Conservation (phyloP, 2,329 filamentous ascomycete genomes). For the Sporothrix pseudoabietina region DNA sequence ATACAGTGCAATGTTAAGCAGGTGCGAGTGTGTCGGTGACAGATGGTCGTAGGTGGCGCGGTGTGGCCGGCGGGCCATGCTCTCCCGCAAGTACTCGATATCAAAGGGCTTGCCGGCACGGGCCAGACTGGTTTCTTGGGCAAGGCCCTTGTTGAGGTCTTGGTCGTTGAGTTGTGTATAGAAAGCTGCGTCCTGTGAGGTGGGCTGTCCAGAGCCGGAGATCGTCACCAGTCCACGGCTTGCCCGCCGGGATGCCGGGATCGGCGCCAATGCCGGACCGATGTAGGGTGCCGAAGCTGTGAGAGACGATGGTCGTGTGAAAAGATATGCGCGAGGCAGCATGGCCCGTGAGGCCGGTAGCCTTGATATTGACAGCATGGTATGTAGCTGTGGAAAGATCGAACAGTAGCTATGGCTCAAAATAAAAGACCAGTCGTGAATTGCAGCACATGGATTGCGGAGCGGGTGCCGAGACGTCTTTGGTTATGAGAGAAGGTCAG, state of each 20-base stretch:
- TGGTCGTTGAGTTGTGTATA: neutral
- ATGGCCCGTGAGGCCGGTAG: neutral
- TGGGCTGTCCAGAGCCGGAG: neutral
- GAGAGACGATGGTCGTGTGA: neutral
- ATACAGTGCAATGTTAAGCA: slow-evolving; percentile 63
- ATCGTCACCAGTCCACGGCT: neutral
- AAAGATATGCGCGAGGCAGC: neutral
- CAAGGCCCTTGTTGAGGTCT: slow-evolving; percentile 10
- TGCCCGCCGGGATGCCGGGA: neutral
- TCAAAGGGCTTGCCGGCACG: slow-evolving; percentile 20
- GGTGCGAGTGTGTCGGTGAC: slow-evolving; percentile 63
- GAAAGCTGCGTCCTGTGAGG: neutral
- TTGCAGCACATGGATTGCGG: neutral
- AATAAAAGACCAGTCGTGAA: too few species aligned
- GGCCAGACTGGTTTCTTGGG: neutral
- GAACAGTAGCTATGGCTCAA: neutral
- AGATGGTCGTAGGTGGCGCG: slow-evolving; percentile 50
- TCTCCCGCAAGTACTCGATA: slow-evolving; percentile 29
- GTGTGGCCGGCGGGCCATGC: slow-evolving; percentile 32
- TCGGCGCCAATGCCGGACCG: neutral
- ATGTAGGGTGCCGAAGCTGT: neutral
- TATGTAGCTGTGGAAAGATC: too few species aligned
- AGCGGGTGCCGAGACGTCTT: neutral
- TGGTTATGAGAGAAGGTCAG: neutral
- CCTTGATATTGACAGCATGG: neutral